Evolutionary conservation across 2,329 filamentous ascomycete species (phyloP), one percentile per base, ranked within the genome.

Genomic region (Albifimbria verrucaria): DNA sequence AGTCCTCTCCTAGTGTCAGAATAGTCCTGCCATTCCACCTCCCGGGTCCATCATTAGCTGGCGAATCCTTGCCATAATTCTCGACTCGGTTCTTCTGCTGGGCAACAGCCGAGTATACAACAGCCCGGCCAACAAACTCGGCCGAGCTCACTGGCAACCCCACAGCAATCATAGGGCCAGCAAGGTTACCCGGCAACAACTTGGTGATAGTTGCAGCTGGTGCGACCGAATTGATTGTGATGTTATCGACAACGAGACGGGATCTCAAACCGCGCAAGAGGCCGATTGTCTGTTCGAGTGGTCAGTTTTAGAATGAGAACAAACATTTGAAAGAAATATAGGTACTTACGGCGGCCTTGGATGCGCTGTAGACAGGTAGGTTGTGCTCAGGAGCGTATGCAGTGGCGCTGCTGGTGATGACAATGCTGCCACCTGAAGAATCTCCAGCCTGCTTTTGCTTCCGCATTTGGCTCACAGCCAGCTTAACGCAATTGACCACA

Each of bases 181-280:
- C 64, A 6, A 72, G 54, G 21, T 72, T 50, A 3, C 28, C 41
- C 4, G 68, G 65, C 1, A 73, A 53, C 2, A 72, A 52, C 1
- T 52, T 59, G 6, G 68, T 68, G 25, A 66, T 59, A 7, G 69
- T 72, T 2, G 67, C 68, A 0, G 67, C 66, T 0, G 72, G 71
- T 0, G 71, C 71, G 15, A 75, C 70, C 3, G 54, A 62, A 45
- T 72, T 72, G 61, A 75, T 73, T 20, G 72, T 70, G 51, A 69
- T 67, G 39, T 61, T 54, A 28, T 67, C 52, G 4, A 49, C 36
- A 11, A 48, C 41, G 4, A 68, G 36, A 1, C 59, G 52, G 0
- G 68, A 62, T 3, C 69, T 62, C 24, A 73, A 59, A 2, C 68
- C 57, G 7, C 71, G 63, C 6, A 73, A 57, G 1, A 70, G 57